Conservation (phyloP, 148 eudicot genomes). For the Diospyros kaki region DNA sequence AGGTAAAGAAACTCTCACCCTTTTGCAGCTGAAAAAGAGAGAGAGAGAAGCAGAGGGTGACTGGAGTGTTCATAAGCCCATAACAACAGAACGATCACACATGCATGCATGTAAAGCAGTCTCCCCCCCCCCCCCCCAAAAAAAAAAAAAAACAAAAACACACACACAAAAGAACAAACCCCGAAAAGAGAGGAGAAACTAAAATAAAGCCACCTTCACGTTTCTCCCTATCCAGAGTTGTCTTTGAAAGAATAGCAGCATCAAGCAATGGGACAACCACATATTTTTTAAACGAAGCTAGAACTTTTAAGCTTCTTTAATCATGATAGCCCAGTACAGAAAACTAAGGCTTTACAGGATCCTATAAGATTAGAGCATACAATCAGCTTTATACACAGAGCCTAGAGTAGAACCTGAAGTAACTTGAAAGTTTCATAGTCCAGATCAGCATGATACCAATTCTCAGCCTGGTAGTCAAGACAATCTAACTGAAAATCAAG, state of each 20-base stretch:
- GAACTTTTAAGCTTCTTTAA: not conserved
- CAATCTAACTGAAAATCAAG: slow-evolving; percentile 97
- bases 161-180: not conserved
- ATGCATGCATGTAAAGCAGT: not conserved
- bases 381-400: not conserved
- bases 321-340: not conserved
- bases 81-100: not conserved
- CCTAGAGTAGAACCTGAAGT: slow-evolving; percentile 60
- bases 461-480: slow-evolving; percentile 83
- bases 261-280: not conserved
- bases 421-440: slow-evolving; percentile 88
- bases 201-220: no score
- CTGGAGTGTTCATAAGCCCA: not conserved
- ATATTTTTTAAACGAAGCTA: not conserved
- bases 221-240: not conserved
- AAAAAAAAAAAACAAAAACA: no score
- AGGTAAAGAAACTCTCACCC: slow-evolving; percentile 88
- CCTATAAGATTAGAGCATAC: not conserved
- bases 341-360: not conserved
- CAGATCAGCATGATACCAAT: slow-evolving; percentile 96
- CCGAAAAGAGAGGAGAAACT: no score
- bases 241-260: no score
- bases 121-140: no score
- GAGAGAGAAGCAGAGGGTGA: not conserved
- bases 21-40: slow-evolving; percentile 60